A percentile compares a stretch with the other conserved stretches of the same genome.
Conservation (phyloP, 805 yeast genomes). For the Candida boidinii region DNA sequence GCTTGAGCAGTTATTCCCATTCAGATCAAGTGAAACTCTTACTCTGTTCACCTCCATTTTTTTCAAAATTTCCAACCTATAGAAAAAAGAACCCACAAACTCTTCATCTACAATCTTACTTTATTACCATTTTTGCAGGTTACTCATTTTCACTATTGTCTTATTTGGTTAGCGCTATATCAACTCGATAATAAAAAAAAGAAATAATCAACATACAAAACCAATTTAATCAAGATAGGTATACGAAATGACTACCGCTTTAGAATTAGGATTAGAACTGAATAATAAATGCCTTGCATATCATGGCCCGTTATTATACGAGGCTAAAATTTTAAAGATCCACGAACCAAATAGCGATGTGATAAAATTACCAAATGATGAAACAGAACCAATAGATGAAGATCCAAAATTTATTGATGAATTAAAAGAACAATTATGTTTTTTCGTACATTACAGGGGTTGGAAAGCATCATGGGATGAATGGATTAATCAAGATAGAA, state of each 20-base stretch:
- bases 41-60: too few relatives aligned
- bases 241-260: not conserved
- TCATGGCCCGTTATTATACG: constrained; percentile 87
- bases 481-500: constrained; percentile 72
- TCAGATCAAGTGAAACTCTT: too few relatives aligned
- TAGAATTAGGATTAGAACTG: constrained; percentile 7
- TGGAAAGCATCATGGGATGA: constrained; percentile 98
- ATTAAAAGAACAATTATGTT: constrained; percentile 30
- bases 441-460: constrained; percentile 82
- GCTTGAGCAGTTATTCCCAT: too few relatives aligned
- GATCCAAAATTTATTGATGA: constrained; percentile 4
- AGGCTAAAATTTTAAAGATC: constrained; percentile 66
- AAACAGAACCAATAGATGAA: constrained; percentile 13
- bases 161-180: too few relatives aligned
- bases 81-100: too few relatives aligned
- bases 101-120: too few relatives aligned
- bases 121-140: too few relatives aligned
- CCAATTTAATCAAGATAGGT: not conserved
- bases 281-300: constrained; percentile 54
- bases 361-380: constrained; percentile 30
- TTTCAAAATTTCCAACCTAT: too few relatives aligned
- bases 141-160: too few relatives aligned
- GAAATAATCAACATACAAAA: too few relatives aligned
- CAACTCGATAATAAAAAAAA: too few relatives aligned
- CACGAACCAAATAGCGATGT: constrained; percentile 45